phyloP scores from a whole-genome alignment of 768 basidiomycete species.

The Lactarius trivialis region DNA sequence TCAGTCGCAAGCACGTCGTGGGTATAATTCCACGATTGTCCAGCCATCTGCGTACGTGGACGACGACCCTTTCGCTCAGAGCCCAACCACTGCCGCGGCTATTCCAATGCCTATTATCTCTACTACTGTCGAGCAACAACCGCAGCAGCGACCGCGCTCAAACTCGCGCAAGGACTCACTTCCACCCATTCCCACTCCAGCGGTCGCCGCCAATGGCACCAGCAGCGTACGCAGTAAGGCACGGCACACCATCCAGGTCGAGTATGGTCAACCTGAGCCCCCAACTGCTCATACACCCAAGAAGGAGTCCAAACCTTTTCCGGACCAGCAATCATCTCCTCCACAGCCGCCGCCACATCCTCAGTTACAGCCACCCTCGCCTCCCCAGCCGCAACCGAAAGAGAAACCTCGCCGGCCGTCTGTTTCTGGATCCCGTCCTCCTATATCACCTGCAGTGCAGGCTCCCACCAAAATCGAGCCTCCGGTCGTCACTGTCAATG shows the following conservation, averaged over 20 bases:
- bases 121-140: conserved; percentile 23
- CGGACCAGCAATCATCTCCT: not conserved
- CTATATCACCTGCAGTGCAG: conserved; percentile 1
- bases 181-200: conserved; percentile 8
- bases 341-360: not conserved
- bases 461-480: conserved; percentile 21
- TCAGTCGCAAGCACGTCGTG: conserved; percentile 29
- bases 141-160: conserved; percentile 9
- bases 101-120: conserved; percentile 30
- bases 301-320: conserved; percentile 9
- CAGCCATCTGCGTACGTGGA: conserved; percentile 40
- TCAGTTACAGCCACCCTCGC: not conserved
- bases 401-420: conserved; percentile 14
- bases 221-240: conserved; percentile 39
- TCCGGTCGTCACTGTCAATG: conserved; percentile 31
- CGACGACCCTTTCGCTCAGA: conserved; percentile 66
- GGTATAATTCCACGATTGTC: conserved; percentile 34
- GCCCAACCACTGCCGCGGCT: conserved; percentile 27
- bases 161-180: conserved; percentile 15
- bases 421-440: conserved; percentile 13
- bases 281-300: conserved; percentile 15
- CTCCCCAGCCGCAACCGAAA: conserved; percentile 5
- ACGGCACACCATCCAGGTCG: conserved; percentile 93
- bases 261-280: conserved; percentile 67
- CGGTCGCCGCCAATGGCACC: conserved; percentile 30